Evolutionary conservation across 306 rosid genomes (phyloP).

Genomic region (Abrus precatorius): DNA sequence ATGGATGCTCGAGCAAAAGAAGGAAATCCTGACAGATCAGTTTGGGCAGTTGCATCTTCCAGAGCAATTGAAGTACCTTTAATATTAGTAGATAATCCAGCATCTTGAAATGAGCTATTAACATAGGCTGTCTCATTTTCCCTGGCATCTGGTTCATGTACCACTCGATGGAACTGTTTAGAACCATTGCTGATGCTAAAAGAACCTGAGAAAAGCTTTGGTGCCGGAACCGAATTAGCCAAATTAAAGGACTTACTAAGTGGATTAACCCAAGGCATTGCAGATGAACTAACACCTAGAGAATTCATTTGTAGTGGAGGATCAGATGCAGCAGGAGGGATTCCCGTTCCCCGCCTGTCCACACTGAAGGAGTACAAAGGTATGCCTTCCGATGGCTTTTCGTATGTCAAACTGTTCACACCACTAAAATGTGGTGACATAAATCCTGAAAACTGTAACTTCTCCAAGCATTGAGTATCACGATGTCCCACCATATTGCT

Average conservation of each 20-base stretch:
- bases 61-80: constrained; percentile 64
- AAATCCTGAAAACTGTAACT: constrained; percentile 89
- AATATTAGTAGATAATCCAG: constrained; percentile 63
- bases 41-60: constrained; percentile 70
- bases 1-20: constrained; percentile 71
- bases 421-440: constrained; percentile 88
- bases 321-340: constrained; percentile 83
- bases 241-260: constrained; percentile 84
- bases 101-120: constrained; percentile 74
- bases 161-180: constrained; percentile 95
- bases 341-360: constrained; percentile 80
- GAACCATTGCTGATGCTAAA: constrained; percentile 80
- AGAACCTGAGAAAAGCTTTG: constrained; percentile 93
- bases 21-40: constrained; percentile 74
- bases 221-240: constrained; percentile 92
- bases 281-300: constrained; percentile 81
- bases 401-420: constrained; percentile 74
- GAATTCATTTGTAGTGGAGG: constrained; percentile 78
- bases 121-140: constrained; percentile 75
- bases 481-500: constrained; percentile 65
- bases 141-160: constrained; percentile 95
- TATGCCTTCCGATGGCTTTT: constrained; percentile 90
- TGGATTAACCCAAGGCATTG: constrained; percentile 94
- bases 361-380: constrained; percentile 93
- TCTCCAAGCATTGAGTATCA: constrained; percentile 74